Evolutionary conservation across 352 stramenopile species (phyloP).

Genomic region (Phytophthora quininea): DNA sequence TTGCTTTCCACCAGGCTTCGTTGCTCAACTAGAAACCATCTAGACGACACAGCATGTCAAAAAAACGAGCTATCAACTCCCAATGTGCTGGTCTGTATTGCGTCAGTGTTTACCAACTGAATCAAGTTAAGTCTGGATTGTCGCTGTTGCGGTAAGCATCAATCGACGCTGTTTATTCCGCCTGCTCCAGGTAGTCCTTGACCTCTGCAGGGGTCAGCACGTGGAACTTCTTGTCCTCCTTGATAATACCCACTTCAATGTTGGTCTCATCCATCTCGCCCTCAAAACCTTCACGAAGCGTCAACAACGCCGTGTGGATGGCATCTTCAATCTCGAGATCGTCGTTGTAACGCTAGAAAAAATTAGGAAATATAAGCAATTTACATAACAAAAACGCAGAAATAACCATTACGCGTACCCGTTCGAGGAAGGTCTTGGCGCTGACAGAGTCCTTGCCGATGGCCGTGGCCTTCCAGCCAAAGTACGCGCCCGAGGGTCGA

Average conservation of each 20-base stretch:
- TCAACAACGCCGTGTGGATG: conserved; percentile 98
- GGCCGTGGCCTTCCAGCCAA: conserved; percentile 99
- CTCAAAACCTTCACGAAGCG: conserved; percentile 99
- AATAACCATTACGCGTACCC: conserved; percentile 66
- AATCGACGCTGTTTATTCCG: conserved; percentile 85
- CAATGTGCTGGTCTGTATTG: conserved; percentile 32
- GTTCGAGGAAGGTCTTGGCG: conserved; percentile 99
- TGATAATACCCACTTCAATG: conserved; percentile 98
- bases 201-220: conserved; percentile 98
- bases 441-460: conserved; percentile 99
- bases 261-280: conserved; percentile 98
- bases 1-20: conserved; percentile 56
- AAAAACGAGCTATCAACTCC: conserved; percentile 10
- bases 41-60: conserved; percentile 16
- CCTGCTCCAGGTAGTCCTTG: conserved; percentile 99
- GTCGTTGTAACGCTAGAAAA: conserved; percentile 89
- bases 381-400: conserved; percentile 7
- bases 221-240: conserved; percentile 96
- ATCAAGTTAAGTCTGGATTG: too few relatives aligned
- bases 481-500: conserved; percentile 98
- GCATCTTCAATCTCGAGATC: conserved; percentile 99
- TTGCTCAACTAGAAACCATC: conserved; percentile 23
- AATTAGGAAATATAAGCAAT: not conserved
- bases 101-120: conserved; percentile 23
- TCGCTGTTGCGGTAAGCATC: not conserved